Evolutionary conservation across 1,139 yeast species (phyloP).

Genomic region (Pneumocystis canis): DNA sequence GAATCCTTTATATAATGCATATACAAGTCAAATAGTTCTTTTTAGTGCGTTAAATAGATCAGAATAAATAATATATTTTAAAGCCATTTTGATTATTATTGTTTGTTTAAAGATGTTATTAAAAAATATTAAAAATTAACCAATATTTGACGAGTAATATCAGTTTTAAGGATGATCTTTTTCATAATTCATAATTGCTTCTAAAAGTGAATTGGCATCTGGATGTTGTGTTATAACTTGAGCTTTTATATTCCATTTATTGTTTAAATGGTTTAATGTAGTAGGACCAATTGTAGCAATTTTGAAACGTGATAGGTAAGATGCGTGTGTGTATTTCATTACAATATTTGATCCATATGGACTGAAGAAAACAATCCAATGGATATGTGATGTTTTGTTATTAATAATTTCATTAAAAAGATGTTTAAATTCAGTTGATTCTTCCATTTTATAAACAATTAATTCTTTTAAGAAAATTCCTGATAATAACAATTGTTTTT

Average conservation of each 20-base stretch:
- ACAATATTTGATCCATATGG: constrained; percentile 72
- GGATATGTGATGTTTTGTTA: constrained; percentile 13
- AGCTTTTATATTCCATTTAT: constrained; percentile 37
- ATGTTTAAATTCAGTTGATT: constrained; percentile 33
- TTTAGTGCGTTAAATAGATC: too few species aligned
- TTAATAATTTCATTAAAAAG: constrained; percentile 16
- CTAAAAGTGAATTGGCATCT: neutral
- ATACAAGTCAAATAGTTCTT: too few species aligned
- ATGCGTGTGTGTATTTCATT: constrained; percentile 30
- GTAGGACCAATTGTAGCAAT: constrained; percentile 91
- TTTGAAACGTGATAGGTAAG: constrained; percentile 17
- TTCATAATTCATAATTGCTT: constrained; percentile 2
- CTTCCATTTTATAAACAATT: constrained; percentile 55
- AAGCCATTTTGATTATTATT: neutral
- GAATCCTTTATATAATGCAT: too few species aligned
- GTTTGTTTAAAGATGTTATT: neutral
- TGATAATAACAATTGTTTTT: constrained; percentile 37
- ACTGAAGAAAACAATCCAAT: constrained; percentile 77
- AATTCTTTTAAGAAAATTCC: constrained; percentile 44
- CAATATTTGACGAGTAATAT: neutral
- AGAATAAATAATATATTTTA: too few species aligned
- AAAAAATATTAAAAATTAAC: too few species aligned
- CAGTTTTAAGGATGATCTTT: neutral
- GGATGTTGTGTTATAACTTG: constrained; percentile 45
- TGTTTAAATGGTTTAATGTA: constrained; percentile 47